A percentile compares a stretch with the other conserved stretches of the same genome.
phyloP scores from a whole-genome alignment of 1,139 yeast genomes.

The Torulaspora pretoriensis region DNA sequence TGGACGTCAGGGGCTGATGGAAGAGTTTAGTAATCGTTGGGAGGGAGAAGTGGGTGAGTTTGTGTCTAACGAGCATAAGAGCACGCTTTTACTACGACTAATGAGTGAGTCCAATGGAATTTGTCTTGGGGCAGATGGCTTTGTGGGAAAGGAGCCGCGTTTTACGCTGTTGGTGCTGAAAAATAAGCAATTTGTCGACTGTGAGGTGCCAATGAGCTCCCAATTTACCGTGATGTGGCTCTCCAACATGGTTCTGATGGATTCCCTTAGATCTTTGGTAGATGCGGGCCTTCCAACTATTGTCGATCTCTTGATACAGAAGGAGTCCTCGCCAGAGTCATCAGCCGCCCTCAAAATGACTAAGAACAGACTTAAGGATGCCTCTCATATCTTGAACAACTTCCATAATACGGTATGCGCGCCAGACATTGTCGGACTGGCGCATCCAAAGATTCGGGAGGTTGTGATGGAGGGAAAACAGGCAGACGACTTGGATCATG shows the following conservation, averaged over 20 bases:
- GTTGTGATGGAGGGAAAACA: slow-evolving; percentile 40
- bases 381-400: slow-evolving; percentile 47
- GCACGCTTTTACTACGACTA: slow-evolving; percentile 1
- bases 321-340: slow-evolving; percentile 21
- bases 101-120: background rate
- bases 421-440: background rate
- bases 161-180: slow-evolving; percentile 15
- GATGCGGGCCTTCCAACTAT: slow-evolving; percentile 52
- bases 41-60: slow-evolving; percentile 4
- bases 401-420: background rate
- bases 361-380: slow-evolving; percentile 63
- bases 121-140: background rate
- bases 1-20: background rate
- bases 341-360: slow-evolving; percentile 44
- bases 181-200: slow-evolving; percentile 13
- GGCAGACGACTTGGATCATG: slow-evolving; percentile 34
- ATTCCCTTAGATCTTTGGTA: slow-evolving; percentile 43
- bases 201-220: slow-evolving; percentile 14
- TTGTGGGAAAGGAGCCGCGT: background rate
- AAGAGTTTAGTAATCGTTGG: slow-evolving; percentile 1
- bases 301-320: slow-evolving; percentile 42
- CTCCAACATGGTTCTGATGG: slow-evolving; percentile 13
- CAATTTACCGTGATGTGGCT: slow-evolving; percentile 27
- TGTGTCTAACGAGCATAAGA: slow-evolving; percentile 6
- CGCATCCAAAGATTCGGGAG: slow-evolving; percentile 50